Evolutionary conservation across 768 basidiomycete genomes (phyloP), one percentile per base, ranked within the genome.

Genomic region (Suillus hirtellus): DNA sequence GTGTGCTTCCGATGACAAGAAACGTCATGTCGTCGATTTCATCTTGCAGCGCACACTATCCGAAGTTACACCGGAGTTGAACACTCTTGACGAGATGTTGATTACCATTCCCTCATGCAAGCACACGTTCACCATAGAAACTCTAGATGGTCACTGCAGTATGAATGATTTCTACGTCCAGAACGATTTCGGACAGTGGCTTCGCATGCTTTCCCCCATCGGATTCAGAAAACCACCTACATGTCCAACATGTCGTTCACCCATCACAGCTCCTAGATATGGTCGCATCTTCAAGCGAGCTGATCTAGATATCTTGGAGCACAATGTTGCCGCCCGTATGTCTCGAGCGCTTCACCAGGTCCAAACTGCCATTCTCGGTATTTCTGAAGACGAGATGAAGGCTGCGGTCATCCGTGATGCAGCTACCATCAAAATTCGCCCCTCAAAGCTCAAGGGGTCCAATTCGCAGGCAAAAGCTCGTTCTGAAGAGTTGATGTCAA

Each of bases 51-150:
- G 81, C 15, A 79, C 79, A 1, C 72, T 90, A 6, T 73, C 65
- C 3, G 87, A 89, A 0, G 69, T 89, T 37, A 72, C 80, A 4
- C 73, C 75, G 7, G 75, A 81, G 19, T 56, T 65, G 15, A 76
- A 70, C 4, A 72, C 75, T 2, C 55, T 84, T 37, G 83, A 85
- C 63, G 82, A 86, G 43, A 71, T 84, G 12, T 67, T 86, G 59
- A 86, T 90, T 68, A 87, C 88, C 1, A 78, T 89, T 47, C 84
- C 84, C 0, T 75, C 75, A 19, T 91, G 90, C 69, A 66, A 81
- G 0, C 90, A 92, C 70, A 73, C 82, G 2, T 90, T 92, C 71
- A 90, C 90, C 0, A 82, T 89, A 17, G 89, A 89, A 70, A 88
- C 87, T 0, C 77, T 92, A 21, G 89, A 92, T 66, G 89, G 88